Evolutionary conservation across 2,329 filamentous ascomycete species (phyloP), one percentile per base, ranked within the genome.

Genomic region (Colletotrichum brevisporum): DNA sequence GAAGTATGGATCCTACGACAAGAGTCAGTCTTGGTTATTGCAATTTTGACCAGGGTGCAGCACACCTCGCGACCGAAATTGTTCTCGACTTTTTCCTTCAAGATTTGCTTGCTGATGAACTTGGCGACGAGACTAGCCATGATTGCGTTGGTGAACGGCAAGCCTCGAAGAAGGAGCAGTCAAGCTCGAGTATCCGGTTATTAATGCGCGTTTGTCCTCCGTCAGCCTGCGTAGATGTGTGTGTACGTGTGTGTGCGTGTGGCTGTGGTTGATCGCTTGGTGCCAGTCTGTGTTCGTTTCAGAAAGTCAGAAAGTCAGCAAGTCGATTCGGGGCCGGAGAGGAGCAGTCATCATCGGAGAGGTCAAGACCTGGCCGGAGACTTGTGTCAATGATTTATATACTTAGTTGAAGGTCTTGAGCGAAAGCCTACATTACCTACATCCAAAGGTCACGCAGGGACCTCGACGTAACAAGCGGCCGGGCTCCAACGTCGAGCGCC

Each of bases 1-100:
- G 75, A 95, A 97, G 83, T 94, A 97, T 6, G 95, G 94, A 78
- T 98, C 95, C 93, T 98, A 75, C 16, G 9, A 54, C 66, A 72
- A 43, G 71, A 51, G 69, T 73, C 54, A 71, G 67, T 79, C 43
- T 45, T 79, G 72, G 26, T 50, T 36, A 31, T 24, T 24, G 18
- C 39, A 41, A 41, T 8, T 36, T 6, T 24, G 39, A 39, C 13
- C 21, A 48, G 15, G n/a, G 9, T 12, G 48, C 4, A 4, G 62
- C 56, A 15, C 45, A 88, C 87, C 77, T 86, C 86, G 73, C 82
- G 82, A 64, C 88, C 88, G 72, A 88, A 89, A 71, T 88, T 88
- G 75, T 90, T 90, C 67, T 84, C 77, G 6, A 86, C 70, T 15
- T 81, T 83, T 76, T 91, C 89, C 51, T 85, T 85, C 59, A 91